Evolutionary conservation across 2,329 filamentous ascomycete genomes (phyloP), one percentile per base, ranked within the genome.

Genomic region (Sarocladium brachiariae): DNA sequence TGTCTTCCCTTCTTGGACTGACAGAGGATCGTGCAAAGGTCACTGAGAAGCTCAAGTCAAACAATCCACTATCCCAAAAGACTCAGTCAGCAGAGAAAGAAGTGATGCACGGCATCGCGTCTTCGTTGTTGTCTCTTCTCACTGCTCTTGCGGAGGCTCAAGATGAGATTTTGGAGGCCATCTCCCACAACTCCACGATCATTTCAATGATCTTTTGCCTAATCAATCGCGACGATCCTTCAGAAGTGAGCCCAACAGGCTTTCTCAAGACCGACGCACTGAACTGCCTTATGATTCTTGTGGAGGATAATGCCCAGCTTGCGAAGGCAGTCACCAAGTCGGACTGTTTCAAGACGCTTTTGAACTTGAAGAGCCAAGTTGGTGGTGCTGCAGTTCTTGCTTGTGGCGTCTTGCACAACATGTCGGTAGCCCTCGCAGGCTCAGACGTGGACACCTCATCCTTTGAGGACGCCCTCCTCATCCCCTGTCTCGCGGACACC

Each of bases 351-450:
- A 70, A 75, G 14, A 63, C 70, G 4, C 67, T 86, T 24, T 59
- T 74, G 25, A 61, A 69, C 18, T 64, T 83, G 41, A 75, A 73
- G 53, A 68, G 73, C 18, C 63, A 69, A n/a, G 67, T 66, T 30
- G 74, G 68, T 25, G 65, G 74, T 16, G 73, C 72, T 51, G 75
- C 74, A 1, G 73, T 83, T 30, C 65, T 83, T 8, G 74, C 80
- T 7, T 84, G 80, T 48, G 77, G 78, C 13, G 70, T 83, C 19
- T 70, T 86, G 11, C 82, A 86, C 61, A 84, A 84, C 54, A 64
- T 85, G 31, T 84, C 81, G 59, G 64, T 73, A 6, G 67, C 72
- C 2, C 70, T 69, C 8, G 24, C 24, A 4, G 43, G 33, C 43
- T 47, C 45, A 25, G 24, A 41, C 18, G n/a, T 18, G 11, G 46